Base-by-base conservation (phyloP, 164 flowering plant genomes). In the Magnolia kwangsiensis region DNA sequence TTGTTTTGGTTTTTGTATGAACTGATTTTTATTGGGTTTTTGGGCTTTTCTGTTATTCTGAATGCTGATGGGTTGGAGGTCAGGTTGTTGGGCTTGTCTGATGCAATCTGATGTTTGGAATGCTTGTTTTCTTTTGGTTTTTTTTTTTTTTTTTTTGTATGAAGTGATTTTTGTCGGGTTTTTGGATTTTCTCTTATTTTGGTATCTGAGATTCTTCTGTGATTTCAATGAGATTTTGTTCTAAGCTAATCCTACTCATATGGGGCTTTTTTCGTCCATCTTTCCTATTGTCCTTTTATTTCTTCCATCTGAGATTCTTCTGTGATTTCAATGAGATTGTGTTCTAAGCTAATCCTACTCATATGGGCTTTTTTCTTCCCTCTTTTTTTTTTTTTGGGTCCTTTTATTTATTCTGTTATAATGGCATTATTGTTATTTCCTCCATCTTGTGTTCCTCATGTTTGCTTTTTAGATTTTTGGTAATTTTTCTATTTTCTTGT, bases 101-200 rank as follows among this genome's bases (percentile, higher is more conserved):
- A 27, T 27, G 29, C 29, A 27, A 27, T 27, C 2, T 27, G 29
- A 27, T 27, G 29, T 27, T 27, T 27, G 29, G 29, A 27, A 27
- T 27, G 29, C 29, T 27, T 27, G 2, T 27, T 27, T 27, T 27
- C 1, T 27, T 27, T 27, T 27, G 0, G 1, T 24, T 24, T 24
- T 24, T 24, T 24, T 24, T 27, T 27, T 29, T 37, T 29, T 55
- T 8, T 8, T 70, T 51, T 18, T 51, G 19, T 10, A 58, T 23
- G 49, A 72, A 72, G 1, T 1, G 63, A 16, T 51, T 72, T 19
- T 49, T 70, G 14, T 59, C 80, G 74, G 74, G 79, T 61, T 49
- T 20, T 27, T 74, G 66, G n/a, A 14, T 24, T 76, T 76, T 75
- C 67, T 78, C 63, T 77, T 37, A 76, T 7, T 61, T 76, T 67